phyloP scores from a whole-genome alignment of 768 basidiomycete genomes.

The Daedaleopsis sinensis region DNA sequence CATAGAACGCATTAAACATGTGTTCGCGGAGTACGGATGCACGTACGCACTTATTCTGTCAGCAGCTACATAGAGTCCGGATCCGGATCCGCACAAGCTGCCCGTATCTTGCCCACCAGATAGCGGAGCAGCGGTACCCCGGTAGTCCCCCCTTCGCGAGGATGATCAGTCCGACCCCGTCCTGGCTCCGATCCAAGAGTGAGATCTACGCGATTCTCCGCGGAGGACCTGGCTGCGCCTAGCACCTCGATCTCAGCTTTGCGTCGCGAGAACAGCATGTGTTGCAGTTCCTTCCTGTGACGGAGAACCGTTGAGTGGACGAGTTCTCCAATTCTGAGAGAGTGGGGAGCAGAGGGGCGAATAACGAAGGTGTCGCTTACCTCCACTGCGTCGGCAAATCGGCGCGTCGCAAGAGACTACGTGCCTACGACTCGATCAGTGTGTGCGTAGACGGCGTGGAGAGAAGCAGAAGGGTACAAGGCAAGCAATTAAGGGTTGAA shows the following conservation, averaged over 20 bases:
- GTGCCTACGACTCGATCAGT: slow-evolving; percentile 47
- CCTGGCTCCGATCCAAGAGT: background rate
- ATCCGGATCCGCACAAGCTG: slow-evolving; percentile 12
- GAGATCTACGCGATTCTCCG: slow-evolving; percentile 5
- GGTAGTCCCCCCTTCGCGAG: slow-evolving; percentile 1
- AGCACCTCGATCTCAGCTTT: slow-evolving; percentile 94
- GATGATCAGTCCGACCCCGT: background rate
- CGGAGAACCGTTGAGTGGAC: background rate
- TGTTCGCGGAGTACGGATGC: background rate
- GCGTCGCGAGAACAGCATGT: slow-evolving; percentile 78
- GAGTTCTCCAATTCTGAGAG: background rate
- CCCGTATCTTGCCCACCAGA: slow-evolving; percentile 27
- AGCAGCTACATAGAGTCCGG: background rate
- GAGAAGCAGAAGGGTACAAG: background rate
- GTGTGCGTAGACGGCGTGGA: background rate
- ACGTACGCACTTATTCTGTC: background rate
- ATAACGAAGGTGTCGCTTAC: slow-evolving; percentile 39
- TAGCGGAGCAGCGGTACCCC: slow-evolving; percentile 28
- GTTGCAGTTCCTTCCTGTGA: slow-evolving; percentile 74
- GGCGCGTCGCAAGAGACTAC: slow-evolving; percentile 57
- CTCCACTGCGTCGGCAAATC: slow-evolving; percentile 67
- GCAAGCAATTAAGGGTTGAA: background rate
- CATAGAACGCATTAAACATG: background rate
- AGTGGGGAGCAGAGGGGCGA: slow-evolving; percentile 2
- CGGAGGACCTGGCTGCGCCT: slow-evolving; percentile 16